A percentile compares a stretch with the other conserved stretches of the same genome.
These are phyloP conservation scores for Ceratobasidium papillatum DNA, from an alignment of 1,284 basidiomycete species.

Conservation along the genomic window DNA sequence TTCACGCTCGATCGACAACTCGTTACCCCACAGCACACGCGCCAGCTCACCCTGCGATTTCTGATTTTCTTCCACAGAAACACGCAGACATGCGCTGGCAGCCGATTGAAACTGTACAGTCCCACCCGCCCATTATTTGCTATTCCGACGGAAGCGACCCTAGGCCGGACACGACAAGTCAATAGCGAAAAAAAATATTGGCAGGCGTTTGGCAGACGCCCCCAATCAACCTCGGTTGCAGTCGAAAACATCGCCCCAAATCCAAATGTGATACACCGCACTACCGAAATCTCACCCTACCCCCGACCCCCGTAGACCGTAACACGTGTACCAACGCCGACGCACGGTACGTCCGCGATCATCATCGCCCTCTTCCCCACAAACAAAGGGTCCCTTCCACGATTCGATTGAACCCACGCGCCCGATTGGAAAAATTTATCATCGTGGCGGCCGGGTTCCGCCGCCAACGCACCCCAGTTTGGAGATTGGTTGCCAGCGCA, in stretches of 20 bases:
- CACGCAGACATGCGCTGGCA: background rate
- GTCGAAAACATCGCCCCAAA: background rate
- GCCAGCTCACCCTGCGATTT: constrained; percentile 17
- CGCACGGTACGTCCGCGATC: constrained; percentile 16
- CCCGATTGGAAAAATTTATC: background rate
- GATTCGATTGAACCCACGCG: background rate
- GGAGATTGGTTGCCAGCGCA: background rate
- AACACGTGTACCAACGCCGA: constrained; percentile 36
- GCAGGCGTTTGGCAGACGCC: background rate
- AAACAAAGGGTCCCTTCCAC: constrained; percentile 4
- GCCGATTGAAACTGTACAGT: constrained; percentile 4
- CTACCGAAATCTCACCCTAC: background rate
- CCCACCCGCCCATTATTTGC: constrained; percentile 4
- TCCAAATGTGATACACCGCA: background rate
- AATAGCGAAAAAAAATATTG: background rate
- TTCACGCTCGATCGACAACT: background rate
- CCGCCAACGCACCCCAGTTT: background rate
- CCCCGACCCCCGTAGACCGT: constrained; percentile 12
- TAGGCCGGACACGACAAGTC: background rate
- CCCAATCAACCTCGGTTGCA: background rate
- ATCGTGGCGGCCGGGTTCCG: background rate
- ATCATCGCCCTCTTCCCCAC: constrained; percentile 4
- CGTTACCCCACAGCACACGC: background rate
- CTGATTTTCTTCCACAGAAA: background rate
- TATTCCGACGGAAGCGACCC: constrained; percentile 17